Evolutionary conservation across 73 alveolate species (phyloP).

Genomic region (Blepharisma japonicum): DNA sequence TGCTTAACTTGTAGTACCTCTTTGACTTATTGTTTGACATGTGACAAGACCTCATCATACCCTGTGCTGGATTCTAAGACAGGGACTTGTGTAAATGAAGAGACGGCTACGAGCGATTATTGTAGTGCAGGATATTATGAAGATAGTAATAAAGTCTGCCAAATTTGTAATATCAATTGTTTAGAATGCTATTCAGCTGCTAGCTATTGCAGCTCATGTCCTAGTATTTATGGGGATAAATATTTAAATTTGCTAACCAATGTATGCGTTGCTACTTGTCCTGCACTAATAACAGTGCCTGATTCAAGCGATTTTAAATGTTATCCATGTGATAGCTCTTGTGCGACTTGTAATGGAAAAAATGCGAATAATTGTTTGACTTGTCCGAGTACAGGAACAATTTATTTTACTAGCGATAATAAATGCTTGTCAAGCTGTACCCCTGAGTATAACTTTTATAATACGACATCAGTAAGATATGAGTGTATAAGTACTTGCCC

Average conservation of each 20-base stretch:
- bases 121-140: conserved; percentile 7
- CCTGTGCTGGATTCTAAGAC: neutral
- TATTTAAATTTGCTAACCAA: neutral
- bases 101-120: too few species aligned
- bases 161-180: neutral
- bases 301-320: neutral
- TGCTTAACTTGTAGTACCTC: conserved; percentile 9
- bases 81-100: too few species aligned
- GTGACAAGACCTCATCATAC: neutral
- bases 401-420: neutral
- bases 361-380: neutral
- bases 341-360: neutral
- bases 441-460: neutral
- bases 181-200: neutral
- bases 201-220: neutral
- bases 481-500: neutral
- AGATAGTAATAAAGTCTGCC: neutral
- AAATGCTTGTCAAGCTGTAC: neutral
- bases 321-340: neutral
- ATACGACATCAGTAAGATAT: neutral
- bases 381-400: neutral
- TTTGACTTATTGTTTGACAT: neutral
- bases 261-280: neutral
- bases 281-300: neutral
- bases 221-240: neutral